Percentiles rank a stretch among this genome's conserved stretches.
Evolutionary conservation across 1,284 basidiomycete species (phyloP).

Genomic region (Cronartium quercuum): DNA sequence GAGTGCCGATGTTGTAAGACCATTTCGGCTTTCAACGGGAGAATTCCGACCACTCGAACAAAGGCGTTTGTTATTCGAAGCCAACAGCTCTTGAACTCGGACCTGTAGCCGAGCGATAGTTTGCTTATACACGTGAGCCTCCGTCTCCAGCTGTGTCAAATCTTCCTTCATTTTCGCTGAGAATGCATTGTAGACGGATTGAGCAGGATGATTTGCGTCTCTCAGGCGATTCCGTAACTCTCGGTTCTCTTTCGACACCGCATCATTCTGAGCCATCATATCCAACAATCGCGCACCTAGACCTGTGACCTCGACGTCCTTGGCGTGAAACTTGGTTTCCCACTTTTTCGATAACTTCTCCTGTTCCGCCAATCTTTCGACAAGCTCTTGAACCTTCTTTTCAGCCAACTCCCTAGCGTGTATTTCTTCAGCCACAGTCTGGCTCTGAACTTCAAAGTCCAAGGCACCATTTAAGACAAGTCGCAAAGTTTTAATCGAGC

Average conservation of each 20-base stretch:
- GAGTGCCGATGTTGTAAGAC: not conserved
- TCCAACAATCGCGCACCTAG: not conserved
- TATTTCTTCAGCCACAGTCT: not conserved
- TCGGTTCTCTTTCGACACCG: not conserved
- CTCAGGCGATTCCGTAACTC: not conserved
- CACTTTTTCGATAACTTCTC: not conserved
- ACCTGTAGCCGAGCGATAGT: not conserved
- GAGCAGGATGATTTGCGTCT: conserved; percentile 1
- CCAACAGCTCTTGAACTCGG: not conserved
- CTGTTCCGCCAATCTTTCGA: not conserved
- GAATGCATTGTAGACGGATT: not conserved
- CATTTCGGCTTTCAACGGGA: not conserved
- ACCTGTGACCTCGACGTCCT: not conserved
- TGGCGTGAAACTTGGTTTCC: not conserved
- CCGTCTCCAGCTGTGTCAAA: not conserved
- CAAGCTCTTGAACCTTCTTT: not conserved
- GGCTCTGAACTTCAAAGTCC: not conserved
- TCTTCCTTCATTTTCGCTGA: not conserved
- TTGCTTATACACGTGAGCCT: not conserved
- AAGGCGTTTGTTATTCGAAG: too few relatives aligned
- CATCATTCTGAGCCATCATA: not conserved
- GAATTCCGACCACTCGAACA: too few relatives aligned
- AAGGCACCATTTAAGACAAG: not conserved
- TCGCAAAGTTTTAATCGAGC: not conserved
- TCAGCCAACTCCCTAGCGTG: not conserved